A percentile compares a stretch with the other conserved stretches of the same genome.
Conservation (phyloP, 116 monocot genomes). For the Posidonia oceanica region DNA sequence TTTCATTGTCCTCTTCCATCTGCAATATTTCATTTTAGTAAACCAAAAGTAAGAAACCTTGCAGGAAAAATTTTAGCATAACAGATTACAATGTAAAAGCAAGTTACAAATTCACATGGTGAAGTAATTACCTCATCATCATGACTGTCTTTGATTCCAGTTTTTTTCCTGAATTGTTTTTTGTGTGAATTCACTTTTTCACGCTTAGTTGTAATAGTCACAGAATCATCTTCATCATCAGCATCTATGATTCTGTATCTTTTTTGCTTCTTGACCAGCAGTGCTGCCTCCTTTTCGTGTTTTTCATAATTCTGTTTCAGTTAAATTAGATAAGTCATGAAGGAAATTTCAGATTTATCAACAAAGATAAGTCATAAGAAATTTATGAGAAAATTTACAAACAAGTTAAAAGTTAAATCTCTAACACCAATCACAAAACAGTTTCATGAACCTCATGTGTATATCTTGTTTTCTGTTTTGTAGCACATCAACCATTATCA, state of each 20-base stretch:
- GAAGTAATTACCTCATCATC: slow-evolving; percentile 52
- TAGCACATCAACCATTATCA: too few relatives aligned
- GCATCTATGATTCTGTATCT: slow-evolving; percentile 72
- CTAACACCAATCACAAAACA: too few relatives aligned
- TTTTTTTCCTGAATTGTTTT: slow-evolving; percentile 62
- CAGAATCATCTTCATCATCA: slow-evolving; percentile 49
- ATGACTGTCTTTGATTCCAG: slow-evolving; percentile 30
- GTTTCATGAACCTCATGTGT: too few relatives aligned
- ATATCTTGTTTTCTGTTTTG: too few relatives aligned
- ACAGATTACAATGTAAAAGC: slow-evolving; percentile 17
- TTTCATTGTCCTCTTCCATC: slow-evolving; percentile 17
- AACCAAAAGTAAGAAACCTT: slow-evolving; percentile 22
- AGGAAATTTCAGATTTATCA: too few relatives aligned
- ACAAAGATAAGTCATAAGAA: too few relatives aligned
- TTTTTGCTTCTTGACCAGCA: slow-evolving; percentile 62
- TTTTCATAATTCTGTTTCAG: slow-evolving; percentile 50
- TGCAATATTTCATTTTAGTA: slow-evolving; percentile 18
- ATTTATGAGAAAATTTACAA: too few relatives aligned
- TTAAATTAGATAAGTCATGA: background rate
- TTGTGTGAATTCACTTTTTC: slow-evolving; percentile 17
- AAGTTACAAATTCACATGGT: slow-evolving; percentile 5
- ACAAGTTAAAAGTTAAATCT: too few relatives aligned
- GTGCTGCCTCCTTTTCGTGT: slow-evolving; percentile 64
- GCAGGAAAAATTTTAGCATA: background rate
- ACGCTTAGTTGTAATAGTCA: slow-evolving; percentile 10